phyloP scores from a whole-genome alignment of 164 flowering plant species.

The Hamamelis virginiana region DNA sequence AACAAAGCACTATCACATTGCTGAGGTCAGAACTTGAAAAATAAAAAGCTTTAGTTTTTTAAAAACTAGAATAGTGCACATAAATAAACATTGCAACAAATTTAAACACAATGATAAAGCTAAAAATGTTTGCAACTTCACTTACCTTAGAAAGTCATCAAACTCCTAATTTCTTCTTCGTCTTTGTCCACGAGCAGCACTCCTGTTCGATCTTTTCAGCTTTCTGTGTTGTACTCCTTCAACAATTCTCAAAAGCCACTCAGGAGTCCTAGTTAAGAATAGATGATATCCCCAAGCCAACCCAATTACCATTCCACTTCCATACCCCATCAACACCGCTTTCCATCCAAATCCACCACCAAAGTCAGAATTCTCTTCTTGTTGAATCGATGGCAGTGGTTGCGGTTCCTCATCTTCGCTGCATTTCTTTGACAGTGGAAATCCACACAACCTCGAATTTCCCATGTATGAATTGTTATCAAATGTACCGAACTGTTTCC shows the following conservation, averaged over 20 bases:
- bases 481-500: slow-evolving; percentile 12
- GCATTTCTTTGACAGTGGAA: background rate
- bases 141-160: no score
- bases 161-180: background rate
- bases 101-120: no score
- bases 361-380: background rate
- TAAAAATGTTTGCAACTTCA: no score
- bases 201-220: background rate
- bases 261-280: slow-evolving; percentile 4
- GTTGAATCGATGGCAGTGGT: background rate
- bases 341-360: background rate
- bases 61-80: no score
- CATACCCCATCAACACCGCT: slow-evolving; percentile 7
- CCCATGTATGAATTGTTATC: background rate
- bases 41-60: no score
- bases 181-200: background rate
- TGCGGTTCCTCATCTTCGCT: background rate
- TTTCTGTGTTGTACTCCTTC: background rate
- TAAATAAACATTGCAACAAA: no score
- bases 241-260: slow-evolving; percentile 6
- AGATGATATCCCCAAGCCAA: background rate
- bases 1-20: no score
- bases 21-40: no score
- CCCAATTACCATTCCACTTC: background rate
- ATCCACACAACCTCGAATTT: slow-evolving; percentile 16